Evolutionary conservation across 2,329 filamentous ascomycete genomes (phyloP), one percentile per base, ranked within the genome.

Genomic region (Aspergillus sp.): DNA sequence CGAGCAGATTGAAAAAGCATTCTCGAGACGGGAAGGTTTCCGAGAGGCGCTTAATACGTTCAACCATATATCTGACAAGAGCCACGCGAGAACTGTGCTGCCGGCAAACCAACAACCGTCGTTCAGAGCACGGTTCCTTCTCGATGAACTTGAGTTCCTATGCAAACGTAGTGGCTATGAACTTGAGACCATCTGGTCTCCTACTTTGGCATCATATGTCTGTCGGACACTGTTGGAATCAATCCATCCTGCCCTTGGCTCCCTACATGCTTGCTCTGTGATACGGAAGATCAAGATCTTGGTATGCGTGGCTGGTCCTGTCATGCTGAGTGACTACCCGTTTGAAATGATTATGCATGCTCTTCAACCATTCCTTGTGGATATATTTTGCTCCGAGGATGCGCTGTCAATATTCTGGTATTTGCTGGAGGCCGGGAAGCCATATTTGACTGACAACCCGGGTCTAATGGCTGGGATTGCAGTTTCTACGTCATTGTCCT

Each of bases 381-480:
- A 98, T 64, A 83, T 88, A 0, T 89, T 96, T 68, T 98, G 93
- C 73, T 90, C 93, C 9, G 91, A 96, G 68, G 95, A 99, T 76
- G 88, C 90, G 1, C 81, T 98, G 45, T 93, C 93, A 0, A 84
- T 99, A 35, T 87, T 90, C 59, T 89, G 91, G 71, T 97, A 96
- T 73, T 82, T 99, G 1, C 80, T 98, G 14, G 79, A 84, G 6
- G 82, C 84, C 52, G 92, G 93, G 7, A 77, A 78, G 15, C 66
- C 76, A 5, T 87, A 93, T 69, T 79, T 99, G 4, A 76, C 73
- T 3, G 80, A 83, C 33, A 81, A 83, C 0, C 87, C 91, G 0
- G 88, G 87, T 0, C 97, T 97, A 66, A 79, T 96, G 43, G 87
- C 90, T 11, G 93, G 93, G 0, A 89, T 93, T 62, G 84, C 89